Conservation (phyloP, 768 basidiomycete genomes). For the Hemileccinum rubropunctum region DNA sequence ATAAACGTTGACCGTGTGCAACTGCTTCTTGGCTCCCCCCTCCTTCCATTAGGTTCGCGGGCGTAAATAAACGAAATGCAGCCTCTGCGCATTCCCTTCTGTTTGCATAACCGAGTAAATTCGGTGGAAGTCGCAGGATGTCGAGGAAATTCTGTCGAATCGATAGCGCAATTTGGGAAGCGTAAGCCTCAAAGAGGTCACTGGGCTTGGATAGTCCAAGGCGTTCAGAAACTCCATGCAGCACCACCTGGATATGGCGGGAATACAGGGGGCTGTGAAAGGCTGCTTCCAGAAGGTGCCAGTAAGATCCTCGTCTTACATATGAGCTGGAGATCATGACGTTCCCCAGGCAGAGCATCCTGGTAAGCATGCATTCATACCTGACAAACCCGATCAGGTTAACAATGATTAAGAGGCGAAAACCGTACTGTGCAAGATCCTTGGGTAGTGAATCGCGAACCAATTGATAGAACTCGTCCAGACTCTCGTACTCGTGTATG, state of each 20-base stretch:
- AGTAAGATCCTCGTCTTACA: slow-evolving; percentile 79
- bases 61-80: slow-evolving; percentile 65
- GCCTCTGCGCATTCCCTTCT: slow-evolving; percentile 64
- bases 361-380: slow-evolving; percentile 73
- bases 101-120: slow-evolving; percentile 72
- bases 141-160: slow-evolving; percentile 51
- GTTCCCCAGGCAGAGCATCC: slow-evolving; percentile 68
- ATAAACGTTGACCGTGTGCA: slow-evolving; percentile 43
- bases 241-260: slow-evolving; percentile 43
- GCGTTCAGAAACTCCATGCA: slow-evolving; percentile 59
- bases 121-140: slow-evolving; percentile 61
- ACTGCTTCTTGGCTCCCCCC: slow-evolving; percentile 28
- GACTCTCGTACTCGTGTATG: slow-evolving; percentile 24
- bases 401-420: background rate
- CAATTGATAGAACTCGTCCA: slow-evolving; percentile 40
- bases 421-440: slow-evolving; percentile 48
- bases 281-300: slow-evolving; percentile 78
- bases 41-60: slow-evolving; percentile 56
- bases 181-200: slow-evolving; percentile 74
- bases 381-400: slow-evolving; percentile 36
- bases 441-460: slow-evolving; percentile 46
- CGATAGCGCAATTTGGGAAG: slow-evolving; percentile 70
- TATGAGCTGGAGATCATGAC: slow-evolving; percentile 76
- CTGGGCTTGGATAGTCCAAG: slow-evolving; percentile 63
- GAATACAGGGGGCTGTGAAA: slow-evolving; percentile 31